Base-by-base conservation (phyloP, 345 rosid species). In the Gossypioides kirkii region DNA sequence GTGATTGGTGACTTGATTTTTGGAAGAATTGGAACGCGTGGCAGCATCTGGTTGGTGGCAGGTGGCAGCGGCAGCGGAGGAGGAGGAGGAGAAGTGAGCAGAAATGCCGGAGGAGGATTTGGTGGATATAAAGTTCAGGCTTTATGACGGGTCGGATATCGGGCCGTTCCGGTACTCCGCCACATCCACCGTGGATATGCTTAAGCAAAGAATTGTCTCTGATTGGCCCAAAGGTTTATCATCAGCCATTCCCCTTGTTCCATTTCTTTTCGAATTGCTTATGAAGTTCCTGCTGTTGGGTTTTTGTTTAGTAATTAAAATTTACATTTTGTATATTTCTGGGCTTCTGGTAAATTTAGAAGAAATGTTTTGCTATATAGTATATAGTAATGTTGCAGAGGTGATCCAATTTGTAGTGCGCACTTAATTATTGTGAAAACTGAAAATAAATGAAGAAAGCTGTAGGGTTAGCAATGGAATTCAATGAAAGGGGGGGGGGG, bases 141-240 rank as follows among this genome's bases (percentile, higher is more conserved):
- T 93, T 61, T 93, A 85, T 76, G 98, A 93, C 79, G 98, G 97
- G 61, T 91, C 97, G 28, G 98, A 93, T 66, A 85, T 93, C 84
- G 98, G 98, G 8, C 98, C 98, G 0, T 89, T 93, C 79, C 85
- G 87, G 58, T 93, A 88, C 90, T 86, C 96, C 1, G 60, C 92
- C 17, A 84, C 96, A 0, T 93, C 98, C 8, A 93, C 98, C 4
- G 86, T 93, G 5, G 98, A 93, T 76, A 78, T 87, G 82, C 89
- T 93, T 64, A 93, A 93, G 86, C 98, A 93, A 81, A 80, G 97
- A 73, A 86, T 91, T 61, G 92, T 93, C 73, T 87, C 93, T 43
- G 97, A 93, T 85, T 93, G 97, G 97, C 98, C 98, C 54, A 91
- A 86, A 89, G 98, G 97, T 91, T 74, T 2, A 55, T 78, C 12